A percentile compares a stretch with the other conserved stretches of the same genome.
Evolutionary conservation across 306 rosid genomes (phyloP).

Genomic region (Sechiopsis laciniata): DNA sequence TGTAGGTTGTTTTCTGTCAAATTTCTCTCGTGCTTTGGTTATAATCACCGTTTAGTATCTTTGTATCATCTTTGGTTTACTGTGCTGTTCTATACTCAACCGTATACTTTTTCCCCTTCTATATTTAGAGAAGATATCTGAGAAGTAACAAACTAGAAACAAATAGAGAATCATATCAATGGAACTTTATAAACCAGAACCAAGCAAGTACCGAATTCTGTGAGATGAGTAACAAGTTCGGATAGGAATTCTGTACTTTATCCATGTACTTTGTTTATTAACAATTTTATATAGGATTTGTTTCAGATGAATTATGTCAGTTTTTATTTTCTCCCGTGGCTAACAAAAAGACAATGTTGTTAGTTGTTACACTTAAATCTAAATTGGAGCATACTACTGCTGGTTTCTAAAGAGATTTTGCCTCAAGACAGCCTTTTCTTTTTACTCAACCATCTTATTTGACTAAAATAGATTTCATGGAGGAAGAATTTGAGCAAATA

Average conservation of each 20-base stretch:
- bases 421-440: not conserved
- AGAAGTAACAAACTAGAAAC: not conserved
- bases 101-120: no score
- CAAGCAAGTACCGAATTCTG: not conserved
- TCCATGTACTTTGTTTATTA: not conserved
- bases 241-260: not conserved
- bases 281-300: not conserved
- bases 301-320: no score
- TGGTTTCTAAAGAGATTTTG: not conserved
- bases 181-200: not conserved
- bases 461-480: slow-evolving; percentile 42
- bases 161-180: not conserved
- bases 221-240: not conserved
- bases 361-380: no score
- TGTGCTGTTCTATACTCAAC: no score
- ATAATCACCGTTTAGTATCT: not conserved
- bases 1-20: slow-evolving; percentile 3
- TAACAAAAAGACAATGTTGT: not conserved
- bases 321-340: not conserved
- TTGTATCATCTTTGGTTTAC: no score
- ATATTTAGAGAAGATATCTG: not conserved
- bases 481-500: slow-evolving; percentile 39
- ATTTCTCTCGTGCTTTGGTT: not conserved
- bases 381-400: not conserved
- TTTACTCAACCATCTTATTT: slow-evolving; percentile 9